phyloP scores from a whole-genome alignment of 2,329 filamentous ascomycete species.

The Cordyceps cateniannulata region DNA sequence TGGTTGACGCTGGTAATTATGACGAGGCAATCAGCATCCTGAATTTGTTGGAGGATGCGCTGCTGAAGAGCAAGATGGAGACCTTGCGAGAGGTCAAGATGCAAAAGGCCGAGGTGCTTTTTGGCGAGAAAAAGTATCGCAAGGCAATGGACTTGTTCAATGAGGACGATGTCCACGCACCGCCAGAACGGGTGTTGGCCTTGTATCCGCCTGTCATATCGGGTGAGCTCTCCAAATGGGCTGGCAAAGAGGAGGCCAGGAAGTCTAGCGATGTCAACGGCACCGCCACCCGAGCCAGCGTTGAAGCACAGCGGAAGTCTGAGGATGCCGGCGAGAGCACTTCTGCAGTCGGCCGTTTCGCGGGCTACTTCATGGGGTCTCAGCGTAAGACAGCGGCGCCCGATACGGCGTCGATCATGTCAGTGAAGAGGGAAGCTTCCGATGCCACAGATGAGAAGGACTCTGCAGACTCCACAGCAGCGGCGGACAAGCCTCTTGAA shows the following conservation, averaged over 20 bases:
- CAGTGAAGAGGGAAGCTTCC: conserved; percentile 40
- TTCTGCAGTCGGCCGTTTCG: conserved; percentile 39
- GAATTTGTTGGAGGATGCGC: conserved; percentile 83
- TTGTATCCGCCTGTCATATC: conserved; percentile 81
- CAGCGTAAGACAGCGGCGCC: conserved; percentile 40
- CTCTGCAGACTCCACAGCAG: conserved; percentile 37
- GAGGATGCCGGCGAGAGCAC: conserved; percentile 22
- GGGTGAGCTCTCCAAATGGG: conserved; percentile 64
- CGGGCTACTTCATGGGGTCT: conserved; percentile 45
- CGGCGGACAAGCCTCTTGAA: conserved; percentile 52
- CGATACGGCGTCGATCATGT: conserved; percentile 54
- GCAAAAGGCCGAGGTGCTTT: conserved; percentile 80
- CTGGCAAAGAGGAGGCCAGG: conserved; percentile 37
- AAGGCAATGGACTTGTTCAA: conserved; percentile 85
- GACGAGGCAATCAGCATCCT: conserved; percentile 92
- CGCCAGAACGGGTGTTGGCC: conserved; percentile 79
- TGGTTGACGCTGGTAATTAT: conserved; percentile 66
- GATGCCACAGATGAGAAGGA: conserved; percentile 47
- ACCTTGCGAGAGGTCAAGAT: conserved; percentile 83
- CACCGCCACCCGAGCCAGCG: conserved; percentile 15
- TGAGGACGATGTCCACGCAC: conserved; percentile 76
- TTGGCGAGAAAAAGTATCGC: conserved; percentile 74
- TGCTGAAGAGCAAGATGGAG: conserved; percentile 75
- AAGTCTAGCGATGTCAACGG: conserved; percentile 24
- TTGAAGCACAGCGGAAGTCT: conserved; percentile 13